Evolutionary conservation across 179 eudicot species (phyloP), one percentile per base, ranked within the genome.

Genomic region (Corrigiola litoralis): DNA sequence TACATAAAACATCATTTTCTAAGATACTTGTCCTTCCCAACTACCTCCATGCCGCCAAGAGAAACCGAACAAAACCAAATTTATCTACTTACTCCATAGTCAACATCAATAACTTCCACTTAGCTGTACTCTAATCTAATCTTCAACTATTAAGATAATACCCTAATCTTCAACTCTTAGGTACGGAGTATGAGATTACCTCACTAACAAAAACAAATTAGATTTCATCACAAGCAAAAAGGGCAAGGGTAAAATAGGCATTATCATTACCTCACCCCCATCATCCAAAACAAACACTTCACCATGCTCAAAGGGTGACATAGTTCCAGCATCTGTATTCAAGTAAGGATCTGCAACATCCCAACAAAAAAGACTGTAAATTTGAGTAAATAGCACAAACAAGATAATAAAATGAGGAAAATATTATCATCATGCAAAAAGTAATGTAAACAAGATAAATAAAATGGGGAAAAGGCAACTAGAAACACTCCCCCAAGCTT

Each of bases 231-330:
- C 40, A 13, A 28, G 34, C n/a, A n/a, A 61, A 41, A 16, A 59
- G 34, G 14, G 4, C 9, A 17, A 42, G 58, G 41, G 38, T 32
- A 27, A 54, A 36, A 24, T 21, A 63, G 49, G 31, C 13, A 45
- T 51, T 74, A n/a, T n/a, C 13, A 45, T 73, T 77, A 92, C 98
- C 98, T 92, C 98, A 48, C 98, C 98, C 23, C 98, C 98, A 66
- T 92, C 98, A 72, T 92, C 96, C 47, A 92, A 75, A 41, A 92
- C 98, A 68, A 69, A 92, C 54, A 92, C 98, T 80, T 92, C 98
- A 58, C 98, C 98, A 65, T 92, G 98, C 79, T 92, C 98, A 60
- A 90, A 87, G 60, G 98, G 98, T 25, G 98, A 92, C 98, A 92
- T 92, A 4, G 98, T 92, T 72, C 98, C 98, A 38, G 98, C 98